Evolutionary conservation across 306 rosid genomes (phyloP), one percentile per base, ranked within the genome.

Genomic region (Malus fusca): DNA sequence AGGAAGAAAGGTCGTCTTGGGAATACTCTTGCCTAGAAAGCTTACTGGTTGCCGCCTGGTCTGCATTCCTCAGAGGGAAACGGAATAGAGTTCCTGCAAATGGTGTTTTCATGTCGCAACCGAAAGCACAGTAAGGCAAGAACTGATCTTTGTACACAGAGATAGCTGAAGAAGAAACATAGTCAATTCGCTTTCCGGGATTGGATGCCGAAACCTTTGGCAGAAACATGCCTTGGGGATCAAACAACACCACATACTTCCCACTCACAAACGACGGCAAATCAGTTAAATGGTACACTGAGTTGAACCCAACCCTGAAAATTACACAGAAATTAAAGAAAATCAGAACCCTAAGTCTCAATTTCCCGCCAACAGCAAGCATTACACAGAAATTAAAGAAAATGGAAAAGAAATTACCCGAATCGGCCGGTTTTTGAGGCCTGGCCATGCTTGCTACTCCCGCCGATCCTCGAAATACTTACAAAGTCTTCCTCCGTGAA

Each of bases 191-290:
- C 86, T 94, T 92, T 76, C 98, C 98, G 23, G 98, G 98, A 86
- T 94, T 94, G 19, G 97, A 84, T 68, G 93, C 83, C 68, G 97
- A 90, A 75, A 94, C 97, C 70, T 83, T 88, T 8, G 98, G 98
- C 76, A 94, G 97, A 84, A 87, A 94, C 81, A 83, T 82, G 35
- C 97, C 89, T 88, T 94, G 98, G 78, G 98, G 98, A 85, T 94
- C 98, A 84, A 94, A 94, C 66, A 94, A 76, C 68, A 94, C 97
- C 79, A 92, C 92, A 25, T 88, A 85, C 58, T 94, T 94, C 66
- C 96, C 98, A 79, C 98, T 94, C 80, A 94, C 98, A 83, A 94
- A 94, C 14, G 98, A 94, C 37, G 98, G 98, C 80, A 94, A 90
- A 86, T 94, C 98, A 33, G 98, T 94, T 82, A 94, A 84, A 84